Conservation (phyloP, 768 basidiomycete genomes). For the Boletus vermiculosoides region DNA sequence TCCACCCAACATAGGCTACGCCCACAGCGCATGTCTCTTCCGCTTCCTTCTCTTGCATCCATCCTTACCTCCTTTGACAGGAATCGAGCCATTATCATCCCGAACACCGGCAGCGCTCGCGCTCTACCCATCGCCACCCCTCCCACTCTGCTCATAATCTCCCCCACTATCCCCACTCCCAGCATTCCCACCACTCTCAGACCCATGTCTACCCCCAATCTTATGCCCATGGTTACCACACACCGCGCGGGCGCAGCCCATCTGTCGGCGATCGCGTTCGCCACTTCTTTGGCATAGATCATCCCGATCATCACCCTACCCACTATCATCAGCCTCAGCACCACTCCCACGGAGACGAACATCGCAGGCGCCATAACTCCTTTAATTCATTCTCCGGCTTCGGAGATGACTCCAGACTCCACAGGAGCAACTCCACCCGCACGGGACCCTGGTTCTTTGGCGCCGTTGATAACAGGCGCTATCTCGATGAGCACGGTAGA, state of each 20-base stretch:
- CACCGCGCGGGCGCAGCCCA: slow-evolving; percentile 16
- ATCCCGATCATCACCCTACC: not conserved
- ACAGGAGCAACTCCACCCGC: slow-evolving; percentile 18
- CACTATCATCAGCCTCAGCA: not conserved
- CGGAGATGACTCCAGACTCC: slow-evolving; percentile 18
- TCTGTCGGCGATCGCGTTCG: slow-evolving; percentile 40
- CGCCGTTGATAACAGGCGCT: slow-evolving; percentile 16
- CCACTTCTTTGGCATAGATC: slow-evolving; percentile 36
- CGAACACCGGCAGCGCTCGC: slow-evolving; percentile 12
- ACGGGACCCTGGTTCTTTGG: slow-evolving; percentile 25
- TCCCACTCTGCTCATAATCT: slow-evolving; percentile 20
- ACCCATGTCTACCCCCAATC: slow-evolving; percentile 9
- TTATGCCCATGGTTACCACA: slow-evolving; percentile 16
- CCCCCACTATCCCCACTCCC: slow-evolving; percentile 15
- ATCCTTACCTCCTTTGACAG: slow-evolving; percentile 1
- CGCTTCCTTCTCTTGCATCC: no score
- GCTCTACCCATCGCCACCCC: slow-evolving; percentile 12
- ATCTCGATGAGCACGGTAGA: slow-evolving; percentile 26
- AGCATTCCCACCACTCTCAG: slow-evolving; percentile 9
- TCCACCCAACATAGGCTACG: slow-evolving; percentile 6
- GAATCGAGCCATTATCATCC: slow-evolving; percentile 21
- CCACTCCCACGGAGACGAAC: slow-evolving; percentile 2
- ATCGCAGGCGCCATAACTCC: slow-evolving; percentile 29
- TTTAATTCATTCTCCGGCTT: slow-evolving; percentile 25
- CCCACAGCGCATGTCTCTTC: slow-evolving; percentile 15